A percentile compares a stretch with the other conserved stretches of the same genome.
These are phyloP conservation scores for Torrubiellomyces zombiae DNA, from an alignment of 2,329 filamentous ascomycete species.

Conservation along the genomic window DNA sequence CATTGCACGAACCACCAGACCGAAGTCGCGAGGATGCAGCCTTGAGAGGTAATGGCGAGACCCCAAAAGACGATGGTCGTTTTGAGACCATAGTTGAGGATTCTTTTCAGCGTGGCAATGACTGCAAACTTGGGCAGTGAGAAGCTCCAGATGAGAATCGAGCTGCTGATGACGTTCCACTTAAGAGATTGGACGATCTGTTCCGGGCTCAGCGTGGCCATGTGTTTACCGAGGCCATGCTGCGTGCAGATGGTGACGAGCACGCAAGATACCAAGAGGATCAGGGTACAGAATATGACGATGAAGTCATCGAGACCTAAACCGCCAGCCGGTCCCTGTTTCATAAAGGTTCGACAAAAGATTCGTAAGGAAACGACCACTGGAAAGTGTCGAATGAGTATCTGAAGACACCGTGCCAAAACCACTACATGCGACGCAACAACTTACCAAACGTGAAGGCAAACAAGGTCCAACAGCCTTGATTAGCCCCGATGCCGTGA, in stretches of 20 bases:
- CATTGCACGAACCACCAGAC: constrained; percentile 12
- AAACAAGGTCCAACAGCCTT: constrained; percentile 11
- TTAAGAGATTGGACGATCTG: constrained; percentile 7
- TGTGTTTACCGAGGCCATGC: constrained; percentile 9
- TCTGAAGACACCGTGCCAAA: not conserved
- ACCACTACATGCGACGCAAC: not conserved
- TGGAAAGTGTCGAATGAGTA: constrained; percentile 1
- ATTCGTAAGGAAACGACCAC: constrained; percentile 9
- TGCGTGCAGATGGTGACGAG: constrained; percentile 8
- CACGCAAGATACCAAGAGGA: constrained; percentile 9
- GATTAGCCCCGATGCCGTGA: constrained; percentile 9
- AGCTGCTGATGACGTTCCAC: constrained; percentile 11
- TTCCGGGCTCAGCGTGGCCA: constrained; percentile 3
- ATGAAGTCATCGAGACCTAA: constrained; percentile 11
- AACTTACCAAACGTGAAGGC: constrained; percentile 8
- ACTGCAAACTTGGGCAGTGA: constrained; percentile 13
- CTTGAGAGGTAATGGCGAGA: constrained; percentile 9
- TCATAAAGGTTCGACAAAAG: constrained; percentile 6
- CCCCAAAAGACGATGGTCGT: constrained; percentile 10
- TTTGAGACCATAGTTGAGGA: constrained; percentile 10
- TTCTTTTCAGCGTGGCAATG: constrained; percentile 11
- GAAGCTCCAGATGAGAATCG: constrained; percentile 11
- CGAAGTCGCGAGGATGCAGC: constrained; percentile 9
- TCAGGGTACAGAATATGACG: constrained; percentile 7
- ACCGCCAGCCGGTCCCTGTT: constrained; percentile 7